Evolutionary conservation across 108 stramenopile species (phyloP).

Genomic region (Pseudonitzschia delicatissima): DNA sequence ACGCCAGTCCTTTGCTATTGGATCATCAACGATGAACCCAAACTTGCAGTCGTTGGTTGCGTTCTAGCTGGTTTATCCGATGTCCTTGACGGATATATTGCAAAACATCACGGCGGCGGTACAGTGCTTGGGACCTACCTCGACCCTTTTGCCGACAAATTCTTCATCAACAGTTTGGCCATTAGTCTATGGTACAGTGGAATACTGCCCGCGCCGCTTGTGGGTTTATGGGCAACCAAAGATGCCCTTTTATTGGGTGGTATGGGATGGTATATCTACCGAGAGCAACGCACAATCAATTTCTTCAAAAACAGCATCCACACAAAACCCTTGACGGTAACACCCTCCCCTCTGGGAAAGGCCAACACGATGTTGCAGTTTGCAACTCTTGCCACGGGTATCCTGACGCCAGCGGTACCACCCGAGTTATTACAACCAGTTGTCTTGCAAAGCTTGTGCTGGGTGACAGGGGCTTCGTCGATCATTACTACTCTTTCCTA

Average conservation of each 20-base stretch:
- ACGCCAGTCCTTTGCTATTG: constrained; percentile 74
- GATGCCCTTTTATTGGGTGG: constrained; percentile 21
- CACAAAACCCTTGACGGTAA: constrained; percentile 54
- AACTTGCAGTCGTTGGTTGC: constrained; percentile 41
- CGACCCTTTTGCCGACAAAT: constrained; percentile 85
- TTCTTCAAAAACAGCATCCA: constrained; percentile 26
- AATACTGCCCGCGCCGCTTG: constrained; percentile 57
- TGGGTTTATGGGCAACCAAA: constrained; percentile 69
- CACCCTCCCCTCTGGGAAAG: constrained; percentile 69
- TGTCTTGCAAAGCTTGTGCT: constrained; percentile 26
- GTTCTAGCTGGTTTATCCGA: constrained; percentile 65
- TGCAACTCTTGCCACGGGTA: constrained; percentile 34
- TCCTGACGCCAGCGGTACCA: constrained; percentile 23
- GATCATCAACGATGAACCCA: constrained; percentile 51
- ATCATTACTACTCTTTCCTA: constrained; percentile 37
- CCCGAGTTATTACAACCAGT: constrained; percentile 9
- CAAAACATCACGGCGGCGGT: constrained; percentile 51
- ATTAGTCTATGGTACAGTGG: constrained; percentile 60
- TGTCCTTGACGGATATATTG: constrained; percentile 79
- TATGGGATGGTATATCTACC: constrained; percentile 49
- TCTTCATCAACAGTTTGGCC: constrained; percentile 53
- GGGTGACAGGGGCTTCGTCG: constrained; percentile 51
- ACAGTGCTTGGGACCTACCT: constrained; percentile 82
- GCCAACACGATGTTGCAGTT: constrained; percentile 81
- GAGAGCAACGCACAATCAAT: constrained; percentile 30